Percentiles rank a stretch among this genome's conserved stretches.
Evolutionary conservation across 1,139 yeast species (phyloP).

Genomic region (Zygoascus hellenicus): DNA sequence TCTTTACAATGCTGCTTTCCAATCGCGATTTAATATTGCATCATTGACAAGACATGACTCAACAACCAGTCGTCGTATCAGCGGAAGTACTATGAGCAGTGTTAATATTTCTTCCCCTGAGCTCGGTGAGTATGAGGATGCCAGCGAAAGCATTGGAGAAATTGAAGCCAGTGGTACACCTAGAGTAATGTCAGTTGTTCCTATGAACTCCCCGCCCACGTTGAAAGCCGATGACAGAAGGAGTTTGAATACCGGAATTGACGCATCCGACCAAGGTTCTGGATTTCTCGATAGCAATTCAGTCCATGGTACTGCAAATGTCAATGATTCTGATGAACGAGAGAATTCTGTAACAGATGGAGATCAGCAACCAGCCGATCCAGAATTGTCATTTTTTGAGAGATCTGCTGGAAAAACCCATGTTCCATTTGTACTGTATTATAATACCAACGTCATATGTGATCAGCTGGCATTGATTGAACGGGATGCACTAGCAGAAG

Average conservation of each 20-base stretch:
- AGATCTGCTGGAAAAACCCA: constrained; percentile 38
- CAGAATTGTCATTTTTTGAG: neutral
- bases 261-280: neutral
- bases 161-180: neutral
- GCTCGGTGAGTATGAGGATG: neutral
- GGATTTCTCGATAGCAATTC: neutral
- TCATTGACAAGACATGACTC: constrained; percentile 10
- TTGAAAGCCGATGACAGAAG: neutral
- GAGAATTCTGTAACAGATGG: neutral
- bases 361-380: neutral
- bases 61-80: no score
- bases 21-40: constrained; percentile 18
- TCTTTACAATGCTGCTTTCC: constrained; percentile 21
- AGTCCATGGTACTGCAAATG: neutral
- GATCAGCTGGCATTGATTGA: constrained; percentile 83
- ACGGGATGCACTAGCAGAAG: constrained; percentile 70
- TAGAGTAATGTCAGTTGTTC: constrained; percentile 1
- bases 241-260: neutral
- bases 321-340: neutral
- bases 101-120: neutral
- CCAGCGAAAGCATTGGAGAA: neutral
- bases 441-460: constrained; percentile 59
- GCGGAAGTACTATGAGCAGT: neutral
- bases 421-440: constrained; percentile 73
- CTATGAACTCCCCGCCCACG: neutral